Percentiles rank a stretch among this genome's conserved stretches.
Evolutionary conservation across 2,329 filamentous ascomycete species (phyloP).

Genomic region (Thielaviopsis cerberus): DNA sequence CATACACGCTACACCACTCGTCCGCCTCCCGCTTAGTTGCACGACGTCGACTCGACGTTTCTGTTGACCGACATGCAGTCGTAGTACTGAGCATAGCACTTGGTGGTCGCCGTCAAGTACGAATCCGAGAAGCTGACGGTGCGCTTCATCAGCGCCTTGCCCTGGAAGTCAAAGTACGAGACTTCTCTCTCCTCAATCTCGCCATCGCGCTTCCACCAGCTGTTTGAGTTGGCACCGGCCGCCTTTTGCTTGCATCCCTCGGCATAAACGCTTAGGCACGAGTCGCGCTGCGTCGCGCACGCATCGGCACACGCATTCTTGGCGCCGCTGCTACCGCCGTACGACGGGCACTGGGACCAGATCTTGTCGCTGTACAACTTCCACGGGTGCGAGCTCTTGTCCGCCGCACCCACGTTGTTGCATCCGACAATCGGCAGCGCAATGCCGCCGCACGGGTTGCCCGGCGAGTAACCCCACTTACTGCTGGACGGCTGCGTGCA

Average conservation of each 20-base stretch:
- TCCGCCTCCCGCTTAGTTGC: too few species aligned
- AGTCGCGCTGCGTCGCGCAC: conserved; percentile 32
- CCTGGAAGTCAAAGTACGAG: conserved; percentile 34
- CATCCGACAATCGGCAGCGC: conserved; percentile 33
- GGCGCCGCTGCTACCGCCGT: conserved; percentile 19
- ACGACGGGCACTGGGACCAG: conserved; percentile 26
- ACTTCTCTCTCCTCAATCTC: conserved; percentile 16
- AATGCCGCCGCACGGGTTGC: conserved; percentile 36
- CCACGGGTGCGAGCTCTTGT: conserved; percentile 27
- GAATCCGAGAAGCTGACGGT: conserved; percentile 28
- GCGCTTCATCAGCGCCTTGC: conserved; percentile 32
- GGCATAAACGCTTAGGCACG: conserved; percentile 30
- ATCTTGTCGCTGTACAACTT: conserved; percentile 32
- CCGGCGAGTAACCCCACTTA: conserved; percentile 47
- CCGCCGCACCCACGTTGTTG: conserved; percentile 27
- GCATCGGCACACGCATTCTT: conserved; percentile 30
- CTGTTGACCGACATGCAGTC: conserved; percentile 29
- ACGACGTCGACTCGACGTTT: conserved; percentile 24
- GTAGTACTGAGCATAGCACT: conserved; percentile 30
- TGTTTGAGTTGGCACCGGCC: conserved; percentile 17
- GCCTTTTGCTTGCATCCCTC: conserved; percentile 24
- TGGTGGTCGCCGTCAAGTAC: conserved; percentile 24
- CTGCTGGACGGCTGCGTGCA: conserved; percentile 36
- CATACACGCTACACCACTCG: too few species aligned
- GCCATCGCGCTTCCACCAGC: conserved; percentile 17